Evolutionary conservation across 1,284 basidiomycete species (phyloP).

Genomic region (Cryptococcus sp.): DNA sequence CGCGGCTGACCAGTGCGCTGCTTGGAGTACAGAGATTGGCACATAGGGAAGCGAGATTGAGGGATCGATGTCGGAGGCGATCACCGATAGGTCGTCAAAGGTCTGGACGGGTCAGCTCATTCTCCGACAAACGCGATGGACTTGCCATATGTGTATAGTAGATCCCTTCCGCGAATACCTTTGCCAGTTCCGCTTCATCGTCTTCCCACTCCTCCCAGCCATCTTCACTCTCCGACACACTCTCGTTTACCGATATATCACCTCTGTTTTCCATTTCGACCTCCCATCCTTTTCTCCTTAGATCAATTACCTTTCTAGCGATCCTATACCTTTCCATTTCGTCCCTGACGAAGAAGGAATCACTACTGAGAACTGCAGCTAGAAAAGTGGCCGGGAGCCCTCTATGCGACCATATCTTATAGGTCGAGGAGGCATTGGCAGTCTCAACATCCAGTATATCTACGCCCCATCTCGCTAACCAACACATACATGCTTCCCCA

Average conservation of each 20-base stretch:
- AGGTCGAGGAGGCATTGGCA: slow-evolving; percentile 12
- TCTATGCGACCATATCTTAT: slow-evolving; percentile 59
- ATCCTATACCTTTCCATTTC: slow-evolving; percentile 78
- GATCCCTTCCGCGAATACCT: slow-evolving; percentile 71
- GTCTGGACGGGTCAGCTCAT: slow-evolving; percentile 49
- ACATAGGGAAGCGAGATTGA: slow-evolving; percentile 66
- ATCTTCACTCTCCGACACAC: slow-evolving; percentile 7
- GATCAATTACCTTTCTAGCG: slow-evolving; percentile 68
- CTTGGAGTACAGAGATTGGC: slow-evolving; percentile 62
- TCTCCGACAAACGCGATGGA: slow-evolving; percentile 11
- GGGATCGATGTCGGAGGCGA: slow-evolving; percentile 68
- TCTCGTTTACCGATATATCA: slow-evolving; percentile 9
- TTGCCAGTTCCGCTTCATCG: slow-evolving; percentile 51
- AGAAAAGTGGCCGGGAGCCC: slow-evolving; percentile 71
- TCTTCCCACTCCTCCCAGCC: slow-evolving; percentile 40
- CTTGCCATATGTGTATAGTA: slow-evolving; percentile 85
- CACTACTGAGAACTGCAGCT: slow-evolving; percentile 67
- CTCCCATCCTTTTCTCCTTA: slow-evolving; percentile 55
- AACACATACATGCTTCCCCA: slow-evolving; percentile 81
- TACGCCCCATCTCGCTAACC: slow-evolving; percentile 78
- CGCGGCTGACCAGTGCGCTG: slow-evolving; percentile 64
- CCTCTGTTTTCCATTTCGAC: slow-evolving; percentile 18
- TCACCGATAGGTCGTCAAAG: slow-evolving; percentile 68
- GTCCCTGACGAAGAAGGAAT: slow-evolving; percentile 71
- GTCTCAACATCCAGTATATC: slow-evolving; percentile 71